Evolutionary conservation across 768 basidiomycete genomes (phyloP).

Genomic region (Arthromyces matolae): DNA sequence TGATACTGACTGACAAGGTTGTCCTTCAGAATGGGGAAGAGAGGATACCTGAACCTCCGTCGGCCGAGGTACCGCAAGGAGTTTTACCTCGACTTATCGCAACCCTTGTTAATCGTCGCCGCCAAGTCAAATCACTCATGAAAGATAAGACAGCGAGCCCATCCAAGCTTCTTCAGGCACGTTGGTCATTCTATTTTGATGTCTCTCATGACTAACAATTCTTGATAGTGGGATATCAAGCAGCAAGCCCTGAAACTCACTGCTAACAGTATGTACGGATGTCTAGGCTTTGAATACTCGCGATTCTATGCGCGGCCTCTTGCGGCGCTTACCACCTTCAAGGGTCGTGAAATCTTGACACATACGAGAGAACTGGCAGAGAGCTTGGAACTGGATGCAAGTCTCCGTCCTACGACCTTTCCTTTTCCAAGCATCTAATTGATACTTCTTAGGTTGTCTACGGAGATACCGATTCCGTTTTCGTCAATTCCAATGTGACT

Average conservation of each 20-base stretch:
- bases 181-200: background rate
- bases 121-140: constrained; percentile 91
- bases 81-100: constrained; percentile 97
- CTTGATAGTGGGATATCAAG: constrained; percentile 85
- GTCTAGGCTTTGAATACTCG: constrained; percentile 96
- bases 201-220: background rate
- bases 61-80: constrained; percentile 67
- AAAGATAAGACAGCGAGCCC: constrained; percentile 74
- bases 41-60: constrained; percentile 85
- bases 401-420: constrained; percentile 22
- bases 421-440: background rate
- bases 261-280: constrained; percentile 99
- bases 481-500: constrained; percentile 93
- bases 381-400: constrained; percentile 81
- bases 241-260: constrained; percentile 97
- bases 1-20: background rate
- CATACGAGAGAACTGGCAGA: constrained; percentile 92
- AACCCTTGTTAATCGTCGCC: constrained; percentile 87
- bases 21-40: constrained; percentile 56
- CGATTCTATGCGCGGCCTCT: constrained; percentile 94
- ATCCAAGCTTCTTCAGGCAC: constrained; percentile 80
- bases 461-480: constrained; percentile 98
- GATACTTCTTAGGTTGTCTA: constrained; percentile 79
- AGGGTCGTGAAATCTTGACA: constrained; percentile 95
- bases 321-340: constrained; percentile 96